These are phyloP conservation scores for Phoma sp. DNA, from an alignment of 2,329 filamentous ascomycete genomes.

Conservation along the genomic window DNA sequence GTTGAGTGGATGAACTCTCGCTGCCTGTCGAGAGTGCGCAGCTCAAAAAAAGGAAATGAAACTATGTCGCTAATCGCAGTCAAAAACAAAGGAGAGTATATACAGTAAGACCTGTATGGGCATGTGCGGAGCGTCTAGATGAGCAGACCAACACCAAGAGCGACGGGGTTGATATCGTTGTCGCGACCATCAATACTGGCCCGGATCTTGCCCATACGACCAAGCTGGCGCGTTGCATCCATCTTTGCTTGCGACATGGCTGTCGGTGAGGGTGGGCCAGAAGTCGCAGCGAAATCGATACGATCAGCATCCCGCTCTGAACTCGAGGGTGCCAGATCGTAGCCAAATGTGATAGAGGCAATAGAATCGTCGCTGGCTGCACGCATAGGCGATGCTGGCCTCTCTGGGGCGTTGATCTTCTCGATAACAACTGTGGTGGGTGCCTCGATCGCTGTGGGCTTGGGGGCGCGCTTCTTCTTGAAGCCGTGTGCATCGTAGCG, in stretches of 20 bases:
- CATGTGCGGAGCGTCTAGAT: conserved; percentile 19
- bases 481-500: conserved; percentile 54
- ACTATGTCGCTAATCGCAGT: conserved; percentile 17
- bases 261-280: conserved; percentile 37
- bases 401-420: conserved; percentile 12
- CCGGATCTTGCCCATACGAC: conserved; percentile 28
- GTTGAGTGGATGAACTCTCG: conserved; percentile 4
- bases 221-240: conserved; percentile 30
- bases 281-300: conserved; percentile 27
- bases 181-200: conserved; percentile 26
- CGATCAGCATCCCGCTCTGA: conserved; percentile 33
- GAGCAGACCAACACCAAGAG: conserved; percentile 30
- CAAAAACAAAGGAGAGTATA: conserved; percentile 8
- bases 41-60: conserved; percentile 9
- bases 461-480: conserved; percentile 27
- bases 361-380: conserved; percentile 43
- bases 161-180: conserved; percentile 24
- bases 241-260: conserved; percentile 29
- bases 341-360: conserved; percentile 42
- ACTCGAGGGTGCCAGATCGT: conserved; percentile 37
- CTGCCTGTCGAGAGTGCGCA: conserved; percentile 12
- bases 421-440: conserved; percentile 10
- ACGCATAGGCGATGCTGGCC: conserved; percentile 39
- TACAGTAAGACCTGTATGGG: background rate
- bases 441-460: conserved; percentile 6